Percentiles rank a stretch among this genome's conserved stretches.
These are phyloP conservation scores for Coniella vitis DNA, from an alignment of 2,329 filamentous ascomycete species.

Conservation along the genomic window DNA sequence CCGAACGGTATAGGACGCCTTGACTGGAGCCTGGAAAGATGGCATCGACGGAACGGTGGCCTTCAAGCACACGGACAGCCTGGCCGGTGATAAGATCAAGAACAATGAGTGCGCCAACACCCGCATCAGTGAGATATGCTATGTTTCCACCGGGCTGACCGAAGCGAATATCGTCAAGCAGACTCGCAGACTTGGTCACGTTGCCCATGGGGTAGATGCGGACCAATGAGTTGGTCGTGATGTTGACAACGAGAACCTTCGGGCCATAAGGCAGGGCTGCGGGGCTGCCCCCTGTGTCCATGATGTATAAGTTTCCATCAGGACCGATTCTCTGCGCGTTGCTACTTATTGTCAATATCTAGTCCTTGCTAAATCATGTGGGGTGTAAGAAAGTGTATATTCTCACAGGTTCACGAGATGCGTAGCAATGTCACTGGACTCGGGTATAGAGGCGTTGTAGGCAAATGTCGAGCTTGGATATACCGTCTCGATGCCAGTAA, in stretches of 20 bases:
- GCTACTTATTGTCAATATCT: too few species aligned
- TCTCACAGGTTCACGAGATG: too few species aligned
- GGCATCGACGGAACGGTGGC: constrained; percentile 5
- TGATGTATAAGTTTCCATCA: too few species aligned
- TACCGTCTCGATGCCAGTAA: too few species aligned
- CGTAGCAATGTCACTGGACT: too few species aligned
- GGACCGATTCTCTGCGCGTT: too few species aligned
- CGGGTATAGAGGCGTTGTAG: too few species aligned
- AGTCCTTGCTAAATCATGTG: too few species aligned
- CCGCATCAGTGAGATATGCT: constrained; percentile 14
- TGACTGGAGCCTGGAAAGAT: constrained; percentile 6
- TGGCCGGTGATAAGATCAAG: constrained; percentile 11
- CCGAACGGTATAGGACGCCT: background rate
- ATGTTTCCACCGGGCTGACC: background rate
- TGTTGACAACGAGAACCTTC: constrained; percentile 14
- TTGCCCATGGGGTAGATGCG: constrained; percentile 13
- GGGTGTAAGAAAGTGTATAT: too few species aligned
- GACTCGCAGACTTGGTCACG: constrained; percentile 3
- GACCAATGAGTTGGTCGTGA: background rate
- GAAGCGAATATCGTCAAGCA: constrained; percentile 13
- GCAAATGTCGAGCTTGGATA: too few species aligned
- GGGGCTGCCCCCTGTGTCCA: background rate
- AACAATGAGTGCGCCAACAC: constrained; percentile 9
- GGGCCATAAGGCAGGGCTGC: constrained; percentile 10
- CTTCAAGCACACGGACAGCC: constrained; percentile 9